Conservation (phyloP, 2,329 filamentous ascomycete species). For the Sporothrix humicola region DNA sequence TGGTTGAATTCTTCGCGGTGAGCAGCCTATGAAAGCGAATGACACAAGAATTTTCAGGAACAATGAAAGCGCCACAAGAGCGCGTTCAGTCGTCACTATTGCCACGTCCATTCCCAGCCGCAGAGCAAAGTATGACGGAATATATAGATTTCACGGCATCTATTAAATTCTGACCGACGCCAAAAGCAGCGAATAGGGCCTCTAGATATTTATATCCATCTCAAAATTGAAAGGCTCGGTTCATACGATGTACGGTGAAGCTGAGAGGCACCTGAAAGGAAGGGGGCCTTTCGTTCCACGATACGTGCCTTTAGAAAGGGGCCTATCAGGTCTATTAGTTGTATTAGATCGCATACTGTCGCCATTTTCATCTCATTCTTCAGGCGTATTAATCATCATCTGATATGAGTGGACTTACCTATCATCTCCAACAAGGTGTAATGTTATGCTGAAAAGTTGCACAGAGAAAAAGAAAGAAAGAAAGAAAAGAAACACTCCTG, state of each 20-base stretch:
- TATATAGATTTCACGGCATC: neutral
- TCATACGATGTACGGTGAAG: neutral
- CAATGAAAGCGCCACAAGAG: neutral
- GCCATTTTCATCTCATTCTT: neutral
- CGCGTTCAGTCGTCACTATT: neutral
- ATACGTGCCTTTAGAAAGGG: neutral
- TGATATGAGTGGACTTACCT: neutral
- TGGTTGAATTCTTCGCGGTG: neutral
- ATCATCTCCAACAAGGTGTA: neutral
- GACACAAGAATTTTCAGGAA: too few relatives aligned
- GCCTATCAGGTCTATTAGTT: neutral
- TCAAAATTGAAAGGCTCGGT: neutral
- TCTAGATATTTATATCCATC: neutral
- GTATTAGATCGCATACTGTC: too few relatives aligned
- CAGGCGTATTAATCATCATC: neutral
- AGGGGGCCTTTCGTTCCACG: neutral
- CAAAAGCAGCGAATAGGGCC: neutral
- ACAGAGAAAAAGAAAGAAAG: too few relatives aligned
- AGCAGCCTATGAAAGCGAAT: neutral
- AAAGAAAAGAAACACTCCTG: too few relatives aligned
- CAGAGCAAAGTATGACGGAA: neutral
- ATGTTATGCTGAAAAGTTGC: neutral
- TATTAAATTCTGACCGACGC: neutral
- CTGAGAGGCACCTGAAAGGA: neutral
- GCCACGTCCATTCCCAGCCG: neutral